These are phyloP conservation scores for Hygrophila difformis DNA, from an alignment of 257 asterid genomes.

Conservation along the genomic window DNA sequence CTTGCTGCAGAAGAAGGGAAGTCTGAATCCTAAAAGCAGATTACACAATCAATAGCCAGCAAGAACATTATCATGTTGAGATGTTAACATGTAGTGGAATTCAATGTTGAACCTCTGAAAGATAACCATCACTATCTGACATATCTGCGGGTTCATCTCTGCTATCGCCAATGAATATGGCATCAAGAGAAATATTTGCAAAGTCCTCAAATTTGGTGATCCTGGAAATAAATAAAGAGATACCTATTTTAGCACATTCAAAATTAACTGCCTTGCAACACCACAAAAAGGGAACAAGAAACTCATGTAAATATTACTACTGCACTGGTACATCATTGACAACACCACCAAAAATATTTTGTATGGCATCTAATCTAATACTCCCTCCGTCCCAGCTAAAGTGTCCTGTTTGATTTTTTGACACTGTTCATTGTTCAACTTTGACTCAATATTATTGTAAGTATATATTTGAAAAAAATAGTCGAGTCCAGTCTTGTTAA, in stretches of 20 bases:
- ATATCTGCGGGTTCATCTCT: constrained; percentile 36
- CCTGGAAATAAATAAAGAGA: constrained; percentile 29
- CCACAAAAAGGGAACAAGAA: background rate
- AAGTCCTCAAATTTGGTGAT: constrained; percentile 27
- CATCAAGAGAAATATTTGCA: constrained; percentile 46
- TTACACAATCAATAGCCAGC: constrained; percentile 20
- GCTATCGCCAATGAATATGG: constrained; percentile 44
- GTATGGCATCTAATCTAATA: background rate
- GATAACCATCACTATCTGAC: constrained; percentile 95
- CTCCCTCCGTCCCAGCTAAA: too few species aligned
- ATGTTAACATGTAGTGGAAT: constrained; percentile 7
- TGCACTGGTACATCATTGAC: background rate
- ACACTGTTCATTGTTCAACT: too few species aligned
- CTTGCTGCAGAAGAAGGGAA: constrained; percentile 28
- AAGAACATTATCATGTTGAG: constrained; percentile 13
- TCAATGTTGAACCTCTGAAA: constrained; percentile 66
- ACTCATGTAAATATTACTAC: background rate
- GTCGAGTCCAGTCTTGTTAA: too few species aligned
- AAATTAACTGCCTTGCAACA: constrained; percentile 7
- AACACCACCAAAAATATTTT: too few species aligned
- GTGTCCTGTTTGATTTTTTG: too few species aligned
- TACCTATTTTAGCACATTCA: background rate
- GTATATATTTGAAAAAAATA: too few species aligned
- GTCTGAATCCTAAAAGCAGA: constrained; percentile 50
- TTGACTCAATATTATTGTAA: too few species aligned